These are phyloP conservation scores for Omphalotus guepiniiformis DNA, from an alignment of 768 basidiomycete species.

Conservation along the genomic window DNA sequence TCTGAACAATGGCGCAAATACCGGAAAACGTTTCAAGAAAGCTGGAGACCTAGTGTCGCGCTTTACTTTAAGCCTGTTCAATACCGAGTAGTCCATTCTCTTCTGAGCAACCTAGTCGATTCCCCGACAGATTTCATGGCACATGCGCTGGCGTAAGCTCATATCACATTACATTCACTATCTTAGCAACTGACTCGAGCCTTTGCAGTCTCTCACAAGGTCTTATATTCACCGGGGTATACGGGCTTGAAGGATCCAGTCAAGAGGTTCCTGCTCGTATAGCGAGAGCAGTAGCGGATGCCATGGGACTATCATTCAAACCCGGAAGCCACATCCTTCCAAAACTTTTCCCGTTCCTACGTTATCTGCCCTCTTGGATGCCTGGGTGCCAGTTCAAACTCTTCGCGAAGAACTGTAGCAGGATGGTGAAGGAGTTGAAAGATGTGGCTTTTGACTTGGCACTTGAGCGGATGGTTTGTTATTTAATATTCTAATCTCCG, in stretches of 20 bases:
- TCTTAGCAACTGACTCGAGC: neutral
- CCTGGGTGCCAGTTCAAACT: slow-evolving; percentile 1
- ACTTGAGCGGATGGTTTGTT: neutral
- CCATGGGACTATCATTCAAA: neutral
- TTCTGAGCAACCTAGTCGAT: neutral
- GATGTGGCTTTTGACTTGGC: neutral
- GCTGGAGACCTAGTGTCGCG: neutral
- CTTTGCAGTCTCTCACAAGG: neutral
- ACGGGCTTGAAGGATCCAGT: neutral
- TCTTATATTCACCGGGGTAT: neutral
- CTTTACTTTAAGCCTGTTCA: neutral
- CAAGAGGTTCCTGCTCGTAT: neutral
- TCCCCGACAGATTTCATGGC: neutral
- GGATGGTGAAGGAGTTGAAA: neutral
- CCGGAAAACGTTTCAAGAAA: neutral
- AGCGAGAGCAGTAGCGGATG: neutral
- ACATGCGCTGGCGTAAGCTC: neutral
- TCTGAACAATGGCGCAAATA: neutral
- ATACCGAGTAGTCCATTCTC: neutral
- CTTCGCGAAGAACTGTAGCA: neutral
- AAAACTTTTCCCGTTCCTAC: neutral
- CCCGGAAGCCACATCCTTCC: neutral
- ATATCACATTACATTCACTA: neutral
- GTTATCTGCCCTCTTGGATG: slow-evolving; percentile 2
- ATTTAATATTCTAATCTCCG: neutral